Conservation (phyloP, 345 rosid species). For the Gossypium rotundifolium region DNA sequence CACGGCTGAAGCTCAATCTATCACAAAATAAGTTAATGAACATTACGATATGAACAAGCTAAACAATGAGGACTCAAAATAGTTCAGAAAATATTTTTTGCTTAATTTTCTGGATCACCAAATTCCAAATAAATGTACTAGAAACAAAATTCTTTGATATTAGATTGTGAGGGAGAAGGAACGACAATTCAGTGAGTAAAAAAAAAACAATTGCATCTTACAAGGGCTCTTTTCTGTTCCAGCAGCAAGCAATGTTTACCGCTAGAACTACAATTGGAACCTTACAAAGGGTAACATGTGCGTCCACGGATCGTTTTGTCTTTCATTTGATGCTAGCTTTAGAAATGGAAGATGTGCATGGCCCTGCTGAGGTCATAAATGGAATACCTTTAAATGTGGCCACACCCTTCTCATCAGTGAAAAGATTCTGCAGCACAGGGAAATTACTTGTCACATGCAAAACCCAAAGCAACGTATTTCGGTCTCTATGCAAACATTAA, state of each 20-base stretch:
- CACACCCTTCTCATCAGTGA: conserved; percentile 80
- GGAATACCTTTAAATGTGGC: conserved; percentile 91
- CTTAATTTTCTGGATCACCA: not conserved
- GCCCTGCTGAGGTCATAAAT: conserved; percentile 89
- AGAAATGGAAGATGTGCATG: conserved; percentile 67
- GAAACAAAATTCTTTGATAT: conserved; percentile 5
- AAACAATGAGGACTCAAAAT: not conserved
- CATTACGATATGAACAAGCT: not conserved
- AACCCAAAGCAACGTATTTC: not conserved
- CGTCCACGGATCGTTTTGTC: not conserved
- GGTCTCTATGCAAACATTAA: not conserved
- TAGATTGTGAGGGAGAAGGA: conserved; percentile 4
- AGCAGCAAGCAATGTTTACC: not conserved
- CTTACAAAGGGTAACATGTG: not conserved
- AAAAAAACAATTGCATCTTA: not conserved
- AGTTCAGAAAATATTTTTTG: not conserved
- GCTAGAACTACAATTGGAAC: conserved; percentile 3
- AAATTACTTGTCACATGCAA: not conserved
- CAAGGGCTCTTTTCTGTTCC: not conserved
- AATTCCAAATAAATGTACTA: not conserved
- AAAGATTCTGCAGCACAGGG: conserved; percentile 60
- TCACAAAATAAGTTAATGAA: not conserved
- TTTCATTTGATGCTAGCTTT: conserved; percentile 74
- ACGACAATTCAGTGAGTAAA: not conserved
- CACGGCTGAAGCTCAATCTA: not conserved